A percentile compares a stretch with the other conserved stretches of the same genome.
Evolutionary conservation across 2,329 filamentous ascomycete species (phyloP).

Genomic region (Plenodomus tracheiphilus): DNA sequence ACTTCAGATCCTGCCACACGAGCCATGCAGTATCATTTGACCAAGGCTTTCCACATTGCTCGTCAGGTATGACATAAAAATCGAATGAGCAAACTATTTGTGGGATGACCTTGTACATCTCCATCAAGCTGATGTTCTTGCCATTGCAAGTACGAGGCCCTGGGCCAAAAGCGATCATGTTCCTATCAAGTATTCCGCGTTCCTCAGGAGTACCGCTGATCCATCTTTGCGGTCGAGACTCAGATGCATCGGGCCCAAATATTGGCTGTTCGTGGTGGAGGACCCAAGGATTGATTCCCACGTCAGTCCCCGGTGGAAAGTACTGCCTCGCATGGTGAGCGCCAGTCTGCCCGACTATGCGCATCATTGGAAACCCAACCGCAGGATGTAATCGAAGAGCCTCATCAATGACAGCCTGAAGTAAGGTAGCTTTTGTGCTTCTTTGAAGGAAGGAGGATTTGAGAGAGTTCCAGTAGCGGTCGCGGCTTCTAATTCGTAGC

Average conservation of each 20-base stretch:
- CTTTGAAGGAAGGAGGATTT: slow-evolving; percentile 17
- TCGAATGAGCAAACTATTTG: slow-evolving; percentile 21
- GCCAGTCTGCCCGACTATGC: slow-evolving; percentile 41
- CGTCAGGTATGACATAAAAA: slow-evolving; percentile 10
- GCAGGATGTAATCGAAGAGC: slow-evolving; percentile 49
- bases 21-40: slow-evolving; percentile 9
- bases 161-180: slow-evolving; percentile 21
- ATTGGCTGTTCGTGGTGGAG: slow-evolving; percentile 46
- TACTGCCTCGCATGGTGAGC: slow-evolving; percentile 38
- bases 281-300: slow-evolving; percentile 53
- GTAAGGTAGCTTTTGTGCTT: slow-evolving; percentile 50
- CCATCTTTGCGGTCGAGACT: slow-evolving; percentile 53
- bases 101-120: slow-evolving; percentile 26
- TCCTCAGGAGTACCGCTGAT: slow-evolving; percentile 7
- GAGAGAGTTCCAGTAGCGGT: slow-evolving; percentile 9
- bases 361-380: slow-evolving; percentile 45
- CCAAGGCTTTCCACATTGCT: background rate
- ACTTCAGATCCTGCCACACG: slow-evolving; percentile 6
- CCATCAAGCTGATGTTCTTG: slow-evolving; percentile 28
- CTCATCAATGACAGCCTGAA: slow-evolving; percentile 49
- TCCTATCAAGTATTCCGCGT: slow-evolving; percentile 7
- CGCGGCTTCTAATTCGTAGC: slow-evolving; percentile 22
- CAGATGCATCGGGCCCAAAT: slow-evolving; percentile 45
- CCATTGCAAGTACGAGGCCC: slow-evolving; percentile 26
- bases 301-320: slow-evolving; percentile 48